Evolutionary conservation across 2,329 filamentous ascomycete species (phyloP).

Genomic region (Botrytis hyacinthi): DNA sequence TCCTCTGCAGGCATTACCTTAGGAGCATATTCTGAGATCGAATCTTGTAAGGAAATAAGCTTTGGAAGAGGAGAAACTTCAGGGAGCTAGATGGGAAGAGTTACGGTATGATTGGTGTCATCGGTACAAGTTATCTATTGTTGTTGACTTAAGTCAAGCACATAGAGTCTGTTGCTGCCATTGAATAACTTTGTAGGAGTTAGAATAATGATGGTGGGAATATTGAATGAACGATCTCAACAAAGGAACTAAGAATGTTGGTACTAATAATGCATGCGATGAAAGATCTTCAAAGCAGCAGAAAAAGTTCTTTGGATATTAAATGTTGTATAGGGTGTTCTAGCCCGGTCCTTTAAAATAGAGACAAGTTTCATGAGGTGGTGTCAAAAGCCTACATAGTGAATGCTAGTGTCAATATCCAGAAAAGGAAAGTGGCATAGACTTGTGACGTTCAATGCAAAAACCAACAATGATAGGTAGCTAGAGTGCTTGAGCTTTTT

Average conservation of each 20-base stretch:
- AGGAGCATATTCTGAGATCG: too few species aligned
- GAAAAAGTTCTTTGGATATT: neutral
- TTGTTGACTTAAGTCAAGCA: neutral
- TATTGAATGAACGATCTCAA: neutral
- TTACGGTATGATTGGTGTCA: too few species aligned
- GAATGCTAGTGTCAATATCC: neutral
- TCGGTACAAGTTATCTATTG: neutral
- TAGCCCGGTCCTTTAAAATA: neutral
- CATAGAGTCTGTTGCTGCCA: neutral
- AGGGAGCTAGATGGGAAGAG: accelerated
- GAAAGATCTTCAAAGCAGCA: neutral
- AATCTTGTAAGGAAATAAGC: neutral
- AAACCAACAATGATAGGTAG: neutral
- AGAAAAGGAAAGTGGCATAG: neutral
- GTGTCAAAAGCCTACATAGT: neutral
- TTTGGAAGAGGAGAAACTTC: neutral
- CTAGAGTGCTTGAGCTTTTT: neutral
- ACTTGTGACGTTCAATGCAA: neutral
- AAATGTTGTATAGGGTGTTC: too few species aligned
- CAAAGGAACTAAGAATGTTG: neutral
- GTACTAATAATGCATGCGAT: neutral
- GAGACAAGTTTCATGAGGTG: neutral
- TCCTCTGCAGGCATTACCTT: too few species aligned
- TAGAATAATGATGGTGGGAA: neutral
- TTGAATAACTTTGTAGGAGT: neutral